A percentile compares a stretch with the other conserved stretches of the same genome.
These are phyloP conservation scores for Endothia cerciana DNA, from an alignment of 2,329 filamentous ascomycete species.

Conservation along the genomic window DNA sequence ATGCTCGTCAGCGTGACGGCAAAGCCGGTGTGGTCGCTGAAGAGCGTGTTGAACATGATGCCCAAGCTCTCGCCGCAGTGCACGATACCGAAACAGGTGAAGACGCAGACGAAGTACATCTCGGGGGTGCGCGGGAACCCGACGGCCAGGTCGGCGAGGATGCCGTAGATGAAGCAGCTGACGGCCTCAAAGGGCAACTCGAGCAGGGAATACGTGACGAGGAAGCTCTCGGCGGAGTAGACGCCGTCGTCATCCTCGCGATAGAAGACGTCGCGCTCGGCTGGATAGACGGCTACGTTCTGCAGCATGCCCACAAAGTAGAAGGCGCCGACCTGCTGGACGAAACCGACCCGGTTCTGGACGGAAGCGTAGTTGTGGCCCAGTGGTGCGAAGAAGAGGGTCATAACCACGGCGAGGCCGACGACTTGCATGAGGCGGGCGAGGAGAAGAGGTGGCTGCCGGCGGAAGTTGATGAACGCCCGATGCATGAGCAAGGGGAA, in stretches of 20 bases:
- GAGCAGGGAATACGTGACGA: conserved; percentile 69
- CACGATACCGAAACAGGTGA: conserved; percentile 74
- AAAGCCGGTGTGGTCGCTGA: conserved; percentile 71
- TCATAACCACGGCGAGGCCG: conserved; percentile 64
- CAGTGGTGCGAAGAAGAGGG: conserved; percentile 73
- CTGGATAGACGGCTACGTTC: conserved; percentile 75
- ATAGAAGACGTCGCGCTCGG: conserved; percentile 76
- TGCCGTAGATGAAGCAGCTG: conserved; percentile 66
- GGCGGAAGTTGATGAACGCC: conserved; percentile 69
- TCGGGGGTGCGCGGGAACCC: conserved; percentile 64
- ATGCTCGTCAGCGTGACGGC: conserved; percentile 74
- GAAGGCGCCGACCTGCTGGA: conserved; percentile 72
- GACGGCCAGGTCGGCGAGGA: conserved; percentile 66
- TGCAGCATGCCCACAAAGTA: conserved; percentile 81
- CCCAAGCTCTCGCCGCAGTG: conserved; percentile 76
- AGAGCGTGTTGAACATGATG: conserved; percentile 80
- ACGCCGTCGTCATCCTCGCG: conserved; percentile 75
- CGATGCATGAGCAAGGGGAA: conserved; percentile 71
- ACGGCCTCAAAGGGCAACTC: conserved; percentile 74
- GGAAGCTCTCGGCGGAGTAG: conserved; percentile 73
- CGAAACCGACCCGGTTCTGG: conserved; percentile 74
- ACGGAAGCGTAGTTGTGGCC: conserved; percentile 70
- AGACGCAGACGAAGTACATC: conserved; percentile 70
- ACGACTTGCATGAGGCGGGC: conserved; percentile 70
- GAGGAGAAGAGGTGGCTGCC: conserved; percentile 66